Base-by-base conservation (phyloP, 164 flowering plant species). In the Umbilicus rupestris region DNA sequence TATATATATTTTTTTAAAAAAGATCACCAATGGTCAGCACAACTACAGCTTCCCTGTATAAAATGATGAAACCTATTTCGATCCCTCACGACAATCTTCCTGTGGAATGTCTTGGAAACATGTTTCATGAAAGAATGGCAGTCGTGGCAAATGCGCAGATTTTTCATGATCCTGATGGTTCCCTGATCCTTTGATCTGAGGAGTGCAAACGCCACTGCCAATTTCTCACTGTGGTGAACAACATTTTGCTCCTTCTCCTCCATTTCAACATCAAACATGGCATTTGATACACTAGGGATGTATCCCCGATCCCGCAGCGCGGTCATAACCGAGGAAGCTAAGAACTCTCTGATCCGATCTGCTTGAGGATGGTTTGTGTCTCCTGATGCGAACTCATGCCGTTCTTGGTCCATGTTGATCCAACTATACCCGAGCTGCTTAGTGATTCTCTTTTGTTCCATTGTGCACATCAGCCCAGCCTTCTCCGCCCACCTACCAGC, bases 101-200 rank as follows among this genome's bases (percentile, higher is more conserved):
- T 67, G 26, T 68, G 45, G 45, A 82, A 81, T 19, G 73, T 71
- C 42, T 65, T 33, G 10, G 88, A 81, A n/a, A 78, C 77, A 45
- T 78, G 74, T 78, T 85, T 83, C 85, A 85, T 81, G 69, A 85
- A 81, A 33, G 65, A 41, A 70, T 83, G 86, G 65, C 85, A 85
- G 69, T 85, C 85, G 8, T 71, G 64, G 64, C 86, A 85, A 57
- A 79, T 80, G 45, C 89, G 72, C 62, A 85, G 83, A 71, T 85
- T 85, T 72, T 85, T 85, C 80, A 78, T 75, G 68, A 75, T 46
- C 66, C 81, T 69, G 64, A 78, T 73, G 3, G 73, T 64, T 70
- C 68, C 71, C 8, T 57, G 67, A 65, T 76, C 73, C 15, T 68
- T 49, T 28, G 64, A 55, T n/a, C 59, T 46, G 19, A 75, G 68